Percentiles rank a stretch among this genome's conserved stretches.
Conservation (phyloP, 495 filamentous ascomycete genomes). For the Aspergillus leporis region DNA sequence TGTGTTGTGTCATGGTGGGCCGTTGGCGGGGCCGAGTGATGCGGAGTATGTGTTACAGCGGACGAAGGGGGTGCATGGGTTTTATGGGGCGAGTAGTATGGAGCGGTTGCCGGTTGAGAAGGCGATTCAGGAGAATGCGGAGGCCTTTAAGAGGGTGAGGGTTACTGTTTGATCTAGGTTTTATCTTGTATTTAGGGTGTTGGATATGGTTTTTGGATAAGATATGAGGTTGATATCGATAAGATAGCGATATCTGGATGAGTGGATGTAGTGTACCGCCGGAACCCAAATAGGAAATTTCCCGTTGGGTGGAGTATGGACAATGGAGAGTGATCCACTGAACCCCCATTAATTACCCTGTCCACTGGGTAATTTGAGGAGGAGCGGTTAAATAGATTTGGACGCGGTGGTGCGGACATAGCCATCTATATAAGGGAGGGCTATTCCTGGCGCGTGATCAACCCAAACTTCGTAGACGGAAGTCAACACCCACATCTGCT, state of each 20-base stretch:
- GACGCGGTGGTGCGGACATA: too few relatives aligned
- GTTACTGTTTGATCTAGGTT: background rate
- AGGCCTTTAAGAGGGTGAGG: conserved; percentile 56
- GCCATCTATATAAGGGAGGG: too few relatives aligned
- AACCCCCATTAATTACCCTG: background rate
- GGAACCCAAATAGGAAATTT: conserved; percentile 27
- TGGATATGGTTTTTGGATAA: too few relatives aligned
- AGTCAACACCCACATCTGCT: too few relatives aligned
- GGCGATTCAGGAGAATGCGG: conserved; percentile 62
- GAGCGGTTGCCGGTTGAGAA: conserved; percentile 69
- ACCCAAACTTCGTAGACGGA: too few relatives aligned
- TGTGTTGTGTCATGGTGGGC: conserved; percentile 69
- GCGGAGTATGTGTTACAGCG: conserved; percentile 60
- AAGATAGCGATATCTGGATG: too few relatives aligned
- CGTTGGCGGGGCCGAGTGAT: conserved; percentile 62
- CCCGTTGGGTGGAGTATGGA: conserved; percentile 25
- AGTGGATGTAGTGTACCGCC: conserved; percentile 6
- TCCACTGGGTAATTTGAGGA: background rate
- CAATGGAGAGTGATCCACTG: background rate
- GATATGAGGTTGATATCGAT: too few relatives aligned
- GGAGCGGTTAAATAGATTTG: background rate
- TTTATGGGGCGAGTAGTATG: conserved; percentile 72
- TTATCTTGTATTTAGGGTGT: background rate
- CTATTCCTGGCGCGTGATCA: too few relatives aligned
- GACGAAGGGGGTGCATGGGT: conserved; percentile 64